Conservation (phyloP, 352 stramenopile genomes). For the Phytophthora macrochlamydospora region DNA sequence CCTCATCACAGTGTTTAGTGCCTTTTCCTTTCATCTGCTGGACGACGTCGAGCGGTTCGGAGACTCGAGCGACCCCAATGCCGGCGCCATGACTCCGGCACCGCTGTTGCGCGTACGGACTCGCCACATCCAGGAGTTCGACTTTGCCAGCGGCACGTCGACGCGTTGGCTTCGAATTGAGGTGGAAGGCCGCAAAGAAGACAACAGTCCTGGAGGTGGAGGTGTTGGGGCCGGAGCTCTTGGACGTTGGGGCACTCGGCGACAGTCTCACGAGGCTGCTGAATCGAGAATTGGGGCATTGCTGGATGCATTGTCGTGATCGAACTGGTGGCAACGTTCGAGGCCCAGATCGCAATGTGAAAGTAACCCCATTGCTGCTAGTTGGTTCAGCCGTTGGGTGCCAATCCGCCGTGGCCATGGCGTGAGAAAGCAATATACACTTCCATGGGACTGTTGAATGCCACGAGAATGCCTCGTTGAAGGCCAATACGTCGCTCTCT, state of each 20-base stretch:
- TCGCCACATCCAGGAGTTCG: conserved; percentile 81
- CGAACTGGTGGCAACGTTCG: neutral
- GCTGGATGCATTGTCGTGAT: conserved; percentile 44
- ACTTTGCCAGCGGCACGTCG: conserved; percentile 73
- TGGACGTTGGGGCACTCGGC: conserved; percentile 31
- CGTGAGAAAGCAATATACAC: neutral
- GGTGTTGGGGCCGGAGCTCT: conserved; percentile 13
- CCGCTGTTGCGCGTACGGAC: conserved; percentile 70
- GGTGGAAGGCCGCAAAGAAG: conserved; percentile 62
- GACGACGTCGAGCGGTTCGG: conserved; percentile 80
- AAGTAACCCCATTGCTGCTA: neutral
- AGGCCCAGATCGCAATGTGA: neutral
- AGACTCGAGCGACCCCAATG: conserved; percentile 34
- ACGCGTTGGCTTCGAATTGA: conserved; percentile 70
- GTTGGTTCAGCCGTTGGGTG: too few relatives aligned
- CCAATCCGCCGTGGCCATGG: too few relatives aligned
- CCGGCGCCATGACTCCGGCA: conserved; percentile 50
- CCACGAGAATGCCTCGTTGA: conserved; percentile 40
- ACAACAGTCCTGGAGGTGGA: conserved; percentile 26
- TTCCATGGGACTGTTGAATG: conserved; percentile 28
- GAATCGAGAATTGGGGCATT: conserved; percentile 47
- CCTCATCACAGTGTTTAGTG: conserved; percentile 78
- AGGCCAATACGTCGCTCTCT: conserved; percentile 30
- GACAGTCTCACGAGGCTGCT: conserved; percentile 35
- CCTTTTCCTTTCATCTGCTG: conserved; percentile 80